Evolutionary conservation across 768 basidiomycete species (phyloP), one percentile per base, ranked within the genome.

Genomic region (Mycena crocata): DNA sequence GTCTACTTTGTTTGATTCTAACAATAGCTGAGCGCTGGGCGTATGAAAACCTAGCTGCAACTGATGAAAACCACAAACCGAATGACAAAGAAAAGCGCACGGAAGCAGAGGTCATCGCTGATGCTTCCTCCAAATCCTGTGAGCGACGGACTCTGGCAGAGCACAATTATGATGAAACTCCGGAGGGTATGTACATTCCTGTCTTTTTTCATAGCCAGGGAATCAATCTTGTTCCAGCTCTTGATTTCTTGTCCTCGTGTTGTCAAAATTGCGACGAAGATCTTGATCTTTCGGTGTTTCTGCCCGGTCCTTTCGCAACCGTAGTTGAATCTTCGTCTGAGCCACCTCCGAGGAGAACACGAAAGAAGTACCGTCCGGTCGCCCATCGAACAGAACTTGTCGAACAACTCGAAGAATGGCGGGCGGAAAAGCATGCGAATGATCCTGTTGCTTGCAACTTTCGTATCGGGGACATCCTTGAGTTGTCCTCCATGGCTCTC

Each of bases 21-120:
- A 55, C n/a, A 12, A 63, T 63, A 14, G 62, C 62, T 0, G 62
- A 63, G 10, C 15, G 10, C 3, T 63, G 62, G 62, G 62, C 62
- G 15, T 56, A 28, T 5, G 14, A 55, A 1, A 30, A 56, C 21
- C 24, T 40, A 0, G 44, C 54, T 7, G 10, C 0, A 1, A 39
- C 26, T 0, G 17, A 63, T 10, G 34, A 42, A 0, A 17, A 40
- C 6, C 62, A 56, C 12, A 35, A 21, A 5, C 52, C 46, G 1
- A 6, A 5, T 1, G 23, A 26, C 0, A 63, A 56, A 23, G 54
- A 63, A 37, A n/a, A 40, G 21, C 51, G 62, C 0, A 63, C 62
- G 0, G 54, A 55, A 1, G 0, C 10, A 2, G 44, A 15, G 3
- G 35, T 56, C 0, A 39, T 63, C 13, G 26, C 1, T 3, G 10